Conservation (phyloP, 2,329 filamentous ascomycete species). For the Curvularia sp. region DNA sequence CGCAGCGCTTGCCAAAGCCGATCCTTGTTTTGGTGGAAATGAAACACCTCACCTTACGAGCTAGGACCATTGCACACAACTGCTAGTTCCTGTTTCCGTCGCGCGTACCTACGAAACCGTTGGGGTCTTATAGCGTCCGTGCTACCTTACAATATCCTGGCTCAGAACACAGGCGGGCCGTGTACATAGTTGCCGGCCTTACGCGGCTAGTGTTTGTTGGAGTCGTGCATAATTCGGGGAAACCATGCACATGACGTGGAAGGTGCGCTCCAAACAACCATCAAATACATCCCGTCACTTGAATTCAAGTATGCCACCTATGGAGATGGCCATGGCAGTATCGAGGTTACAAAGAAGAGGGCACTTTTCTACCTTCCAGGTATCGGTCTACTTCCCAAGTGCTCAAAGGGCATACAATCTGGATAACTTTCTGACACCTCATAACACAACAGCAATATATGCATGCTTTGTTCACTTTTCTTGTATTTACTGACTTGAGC, state of each 20-base stretch:
- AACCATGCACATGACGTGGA: neutral
- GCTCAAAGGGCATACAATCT: neutral
- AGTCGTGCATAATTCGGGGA: neutral
- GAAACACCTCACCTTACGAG: neutral
- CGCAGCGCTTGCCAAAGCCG: neutral
- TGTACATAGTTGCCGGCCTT: neutral
- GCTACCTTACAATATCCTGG: neutral
- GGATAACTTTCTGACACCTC: no score
- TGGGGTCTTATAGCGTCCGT: neutral
- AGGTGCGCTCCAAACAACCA: conserved; percentile 20
- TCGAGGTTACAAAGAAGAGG: conserved; percentile 14
- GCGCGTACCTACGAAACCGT: neutral
- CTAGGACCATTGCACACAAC: neutral
- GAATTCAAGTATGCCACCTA: neutral
- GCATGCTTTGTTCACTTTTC: neutral
- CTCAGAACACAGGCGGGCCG: neutral
- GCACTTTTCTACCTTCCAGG: conserved; percentile 24
- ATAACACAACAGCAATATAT: no score
- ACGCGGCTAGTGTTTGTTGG: neutral
- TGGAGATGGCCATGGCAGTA: conserved; percentile 25
- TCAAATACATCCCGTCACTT: neutral
- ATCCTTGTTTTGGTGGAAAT: neutral
- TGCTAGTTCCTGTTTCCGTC: neutral
- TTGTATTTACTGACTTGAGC: neutral
- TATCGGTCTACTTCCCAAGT: neutral